Evolutionary conservation across 192 early-diverging fungal species (phyloP), one percentile per base, ranked within the genome.

Genomic region (Umbelopsis ramanniana): DNA sequence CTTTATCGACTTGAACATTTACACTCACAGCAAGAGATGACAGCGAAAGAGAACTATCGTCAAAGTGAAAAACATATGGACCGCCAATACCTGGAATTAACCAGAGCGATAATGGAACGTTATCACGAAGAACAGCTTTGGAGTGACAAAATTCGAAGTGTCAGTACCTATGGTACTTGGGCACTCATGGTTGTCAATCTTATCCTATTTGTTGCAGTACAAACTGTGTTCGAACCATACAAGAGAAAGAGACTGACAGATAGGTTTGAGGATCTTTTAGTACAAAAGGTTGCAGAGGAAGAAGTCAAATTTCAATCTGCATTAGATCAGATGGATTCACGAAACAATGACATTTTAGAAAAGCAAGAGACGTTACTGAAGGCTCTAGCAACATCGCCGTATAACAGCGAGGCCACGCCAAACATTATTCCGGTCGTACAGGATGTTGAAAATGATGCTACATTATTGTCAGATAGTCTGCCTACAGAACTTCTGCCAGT

Each of bases 111-210:
- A n/a, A 89, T 89, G 74, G 84, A 89, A 60, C 79, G 93, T 19
- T 94, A 94, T 74, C 93, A 94, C 66, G 93, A 93, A 74, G 93
- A 94, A 53, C 93, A 94, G 71, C 78, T 94, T 26, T 94, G 93
- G 93, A 92, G 90, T 77, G 93, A 94, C 80, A 94, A 94, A 82
- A 94, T 94, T 60, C 89, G 93, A 17, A 84, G 87, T 14, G 90
- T 89, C 15, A 87, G 84, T 70, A 93, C 90, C 6, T 93, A 93
- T 52, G 90, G 88, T 29, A 92, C 92, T 0, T 92, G 89, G 90
- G 89, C 89, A 23, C 82, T 91, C n/a, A 82, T 90, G 73, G 78
- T 79, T n/a, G 76, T 89, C 46, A 92, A 94, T 63, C 67, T 92
- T 6, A 43, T 90, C 35, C 83, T 90, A 17, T 85, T 92, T 76